Evolutionary conservation across 768 basidiomycete species (phyloP), one percentile per base, ranked within the genome.

Genomic region (Psilocybe cyanescens): DNA sequence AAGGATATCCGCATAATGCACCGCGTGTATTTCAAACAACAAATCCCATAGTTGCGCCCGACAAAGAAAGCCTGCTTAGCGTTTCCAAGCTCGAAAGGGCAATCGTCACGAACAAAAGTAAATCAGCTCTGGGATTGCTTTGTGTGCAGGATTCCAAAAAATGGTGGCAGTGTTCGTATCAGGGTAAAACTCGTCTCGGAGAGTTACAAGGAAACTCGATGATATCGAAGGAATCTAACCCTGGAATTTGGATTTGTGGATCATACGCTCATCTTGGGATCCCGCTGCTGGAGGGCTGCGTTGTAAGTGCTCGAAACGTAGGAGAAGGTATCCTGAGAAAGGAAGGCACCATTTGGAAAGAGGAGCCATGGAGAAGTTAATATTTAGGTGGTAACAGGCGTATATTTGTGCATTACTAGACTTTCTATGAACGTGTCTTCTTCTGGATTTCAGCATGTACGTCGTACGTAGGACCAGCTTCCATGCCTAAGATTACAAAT

Each of bases 201-300:
- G 68, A 70, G 24, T 64, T 87, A 49, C 87, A 89, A 65, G 88
- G 87, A 11, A 81, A 77, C 11, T 80, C 78, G 39, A 70, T 74
- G 44, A 61, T 71, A 12, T 65, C 62, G 14, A 70, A 73, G 28
- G 67, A 69, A 19, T 60, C 65, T 47, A 71, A 68, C 17, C 78
- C 85, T 1, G 85, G 86, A 1, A 71, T 92, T 6, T 90, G 89
- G 85, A 76, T 92, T n/a, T 86, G 84, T 60, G 91, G 91, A 1
- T 83, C 86, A 16, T 93, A 88, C 71, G 88, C 86, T 12, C 82
- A 85, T 67, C 74, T 81, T 16, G 91, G 92, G 0, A 90, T 93
- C 50, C 92, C 91, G 8, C 71, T 94, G 57, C 74, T 94, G 51
- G 92, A 94, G 68, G 91, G 90, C 2, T 94, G 92, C 71, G 91